phyloP scores from a whole-genome alignment of 2,329 filamentous ascomycete species.

The Pleurostoma richardsiae region DNA sequence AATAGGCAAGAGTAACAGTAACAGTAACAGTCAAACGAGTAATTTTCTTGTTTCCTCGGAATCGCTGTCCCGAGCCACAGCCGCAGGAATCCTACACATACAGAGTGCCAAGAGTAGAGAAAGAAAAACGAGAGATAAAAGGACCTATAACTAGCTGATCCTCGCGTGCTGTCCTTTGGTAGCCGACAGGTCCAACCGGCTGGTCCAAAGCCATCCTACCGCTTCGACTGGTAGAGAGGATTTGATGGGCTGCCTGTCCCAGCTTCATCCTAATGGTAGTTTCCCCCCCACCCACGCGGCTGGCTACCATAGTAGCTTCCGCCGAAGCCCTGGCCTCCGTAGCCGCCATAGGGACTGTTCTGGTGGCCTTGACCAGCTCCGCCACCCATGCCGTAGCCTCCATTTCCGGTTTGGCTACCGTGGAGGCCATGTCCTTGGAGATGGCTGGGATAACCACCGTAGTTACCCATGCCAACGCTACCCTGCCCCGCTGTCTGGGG shows the following conservation, averaged over 20 bases:
- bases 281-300: constrained; percentile 54
- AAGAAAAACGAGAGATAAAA: neutral
- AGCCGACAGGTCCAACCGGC: neutral
- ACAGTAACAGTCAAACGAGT: neutral
- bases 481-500: constrained; percentile 46
- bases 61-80: neutral
- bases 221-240: neutral
- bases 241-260: neutral
- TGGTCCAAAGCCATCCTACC: neutral
- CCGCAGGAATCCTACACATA: neutral
- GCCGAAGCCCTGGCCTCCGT: constrained; percentile 38
- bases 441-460: constrained; percentile 52
- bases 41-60: constrained; percentile 4
- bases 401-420: constrained; percentile 36
- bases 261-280: constrained; percentile 33
- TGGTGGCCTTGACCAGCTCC: constrained; percentile 47
- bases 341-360: constrained; percentile 49
- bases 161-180: neutral
- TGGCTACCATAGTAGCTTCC: constrained; percentile 43
- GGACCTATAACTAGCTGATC: neutral
- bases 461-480: constrained; percentile 38
- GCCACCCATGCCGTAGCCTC: constrained; percentile 49
- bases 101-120: neutral
- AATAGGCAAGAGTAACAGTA: too few relatives aligned
- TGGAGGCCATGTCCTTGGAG: constrained; percentile 48